A percentile compares a stretch with the other conserved stretches of the same genome.
phyloP scores from a whole-genome alignment of 2,329 filamentous ascomycete genomes.

The Lachnellula arida region DNA sequence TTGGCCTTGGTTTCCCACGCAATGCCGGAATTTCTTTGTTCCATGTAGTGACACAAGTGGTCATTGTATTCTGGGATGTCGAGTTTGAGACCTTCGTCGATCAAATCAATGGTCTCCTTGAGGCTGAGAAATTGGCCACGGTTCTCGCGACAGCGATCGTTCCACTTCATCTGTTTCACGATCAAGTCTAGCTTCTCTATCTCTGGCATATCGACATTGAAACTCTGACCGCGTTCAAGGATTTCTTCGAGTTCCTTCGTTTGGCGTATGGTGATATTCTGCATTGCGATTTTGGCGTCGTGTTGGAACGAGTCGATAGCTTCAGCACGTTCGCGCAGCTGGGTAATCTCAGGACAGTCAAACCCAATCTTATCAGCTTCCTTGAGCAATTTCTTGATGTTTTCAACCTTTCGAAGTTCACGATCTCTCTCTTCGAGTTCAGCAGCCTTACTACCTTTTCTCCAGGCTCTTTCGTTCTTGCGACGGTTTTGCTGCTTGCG shows the following conservation, averaged over 20 bases:
- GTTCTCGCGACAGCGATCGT: slow-evolving; percentile 65
- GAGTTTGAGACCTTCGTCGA: slow-evolving; percentile 71
- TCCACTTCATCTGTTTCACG: slow-evolving; percentile 85
- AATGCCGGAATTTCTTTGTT: slow-evolving; percentile 71
- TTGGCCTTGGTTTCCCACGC: slow-evolving; percentile 91
- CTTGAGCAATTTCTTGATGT: slow-evolving; percentile 77
- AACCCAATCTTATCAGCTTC: slow-evolving; percentile 86
- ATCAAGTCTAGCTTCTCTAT: slow-evolving; percentile 76
- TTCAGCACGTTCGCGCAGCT: slow-evolving; percentile 78
- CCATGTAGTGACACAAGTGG: slow-evolving; percentile 68
- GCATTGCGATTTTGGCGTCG: slow-evolving; percentile 65
- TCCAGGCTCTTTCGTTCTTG: slow-evolving; percentile 87
- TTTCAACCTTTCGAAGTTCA: slow-evolving; percentile 82
- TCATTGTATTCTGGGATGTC: slow-evolving; percentile 77
- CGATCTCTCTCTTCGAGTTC: slow-evolving; percentile 80
- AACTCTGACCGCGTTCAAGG: slow-evolving; percentile 81
- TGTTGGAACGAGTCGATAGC: slow-evolving; percentile 81
- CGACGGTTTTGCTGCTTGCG: slow-evolving; percentile 96
- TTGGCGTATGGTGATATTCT: slow-evolving; percentile 58
- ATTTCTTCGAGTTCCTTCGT: slow-evolving; percentile 80
- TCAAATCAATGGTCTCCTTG: slow-evolving; percentile 72
- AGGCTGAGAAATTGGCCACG: slow-evolving; percentile 65
- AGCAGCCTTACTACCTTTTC: slow-evolving; percentile 67
- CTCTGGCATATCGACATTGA: slow-evolving; percentile 89
- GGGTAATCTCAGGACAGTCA: slow-evolving; percentile 84